A percentile compares a stretch with the other conserved stretches of the same genome.
phyloP scores from a whole-genome alignment of 345 rosid genomes.

The Ricinus communis region DNA sequence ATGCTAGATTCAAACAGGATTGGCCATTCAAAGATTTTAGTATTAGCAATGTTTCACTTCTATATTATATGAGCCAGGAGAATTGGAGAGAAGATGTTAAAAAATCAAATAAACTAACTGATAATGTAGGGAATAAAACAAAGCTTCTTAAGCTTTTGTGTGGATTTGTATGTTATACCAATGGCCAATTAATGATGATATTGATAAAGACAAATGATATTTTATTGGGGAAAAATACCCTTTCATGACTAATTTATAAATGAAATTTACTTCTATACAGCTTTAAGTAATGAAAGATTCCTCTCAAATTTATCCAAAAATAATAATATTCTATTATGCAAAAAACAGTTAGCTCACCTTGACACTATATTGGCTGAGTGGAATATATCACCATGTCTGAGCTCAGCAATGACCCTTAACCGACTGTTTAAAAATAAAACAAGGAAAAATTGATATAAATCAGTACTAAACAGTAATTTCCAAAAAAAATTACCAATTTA shows the following conservation, averaged over 20 bases:
- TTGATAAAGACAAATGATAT: not conserved
- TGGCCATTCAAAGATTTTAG: not conserved
- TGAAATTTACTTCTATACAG: not conserved
- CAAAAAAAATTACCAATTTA: not conserved
- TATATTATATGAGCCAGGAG: not conserved
- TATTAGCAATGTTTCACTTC: not conserved
- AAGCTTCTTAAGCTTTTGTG: not conserved
- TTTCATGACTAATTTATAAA: not conserved
- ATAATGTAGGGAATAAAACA: not conserved
- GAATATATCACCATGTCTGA: slow-evolving; percentile 89
- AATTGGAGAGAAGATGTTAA: not conserved
- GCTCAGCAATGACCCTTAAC: slow-evolving; percentile 92
- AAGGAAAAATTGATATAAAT: slow-evolving; percentile 14
- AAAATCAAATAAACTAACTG: not conserved
- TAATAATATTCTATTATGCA: not conserved
- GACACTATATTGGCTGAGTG: slow-evolving; percentile 98
- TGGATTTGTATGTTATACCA: not conserved
- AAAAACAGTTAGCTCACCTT: slow-evolving; percentile 51
- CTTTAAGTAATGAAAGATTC: not conserved
- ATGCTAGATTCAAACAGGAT: not conserved
- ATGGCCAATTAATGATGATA: not conserved
- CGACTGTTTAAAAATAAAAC: slow-evolving; percentile 52
- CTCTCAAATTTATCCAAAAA: not conserved
- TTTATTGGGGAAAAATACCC: not conserved
- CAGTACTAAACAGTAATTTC: slow-evolving; percentile 2